Evolutionary conservation across 805 yeast genomes (phyloP).

Genomic region (Candida takata): DNA sequence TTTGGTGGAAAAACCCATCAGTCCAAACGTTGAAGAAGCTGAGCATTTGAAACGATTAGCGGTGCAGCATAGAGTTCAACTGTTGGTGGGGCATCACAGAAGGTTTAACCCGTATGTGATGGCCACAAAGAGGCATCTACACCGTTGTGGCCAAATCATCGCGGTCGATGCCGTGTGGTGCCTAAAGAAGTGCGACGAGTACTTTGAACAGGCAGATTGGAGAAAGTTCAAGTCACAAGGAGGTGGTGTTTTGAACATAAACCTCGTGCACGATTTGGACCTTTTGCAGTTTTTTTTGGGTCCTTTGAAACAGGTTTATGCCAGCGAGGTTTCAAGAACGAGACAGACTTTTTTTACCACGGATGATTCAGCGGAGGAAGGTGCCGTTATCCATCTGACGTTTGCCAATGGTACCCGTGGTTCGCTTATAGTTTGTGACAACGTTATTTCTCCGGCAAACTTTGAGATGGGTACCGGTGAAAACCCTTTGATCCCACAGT

Average conservation of each 20-base stretch:
- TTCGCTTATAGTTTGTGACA: constrained; percentile 15
- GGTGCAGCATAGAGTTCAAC: constrained; percentile 4
- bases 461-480: constrained; percentile 21
- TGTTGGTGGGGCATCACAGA: constrained; percentile 18
- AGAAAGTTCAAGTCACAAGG: constrained; percentile 11
- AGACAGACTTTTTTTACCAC: too few relatives aligned
- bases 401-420: constrained; percentile 14
- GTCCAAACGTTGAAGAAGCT: constrained; percentile 13
- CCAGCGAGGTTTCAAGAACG: constrained; percentile 10
- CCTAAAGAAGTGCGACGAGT: constrained; percentile 14
- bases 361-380: constrained; percentile 17
- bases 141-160: constrained; percentile 11
- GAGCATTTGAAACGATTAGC: constrained; percentile 9
- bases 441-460: constrained; percentile 16
- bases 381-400: constrained; percentile 14
- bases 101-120: constrained; percentile 18
- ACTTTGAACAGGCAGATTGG: constrained; percentile 15
- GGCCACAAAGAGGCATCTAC: constrained; percentile 14
- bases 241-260: constrained; percentile 15
- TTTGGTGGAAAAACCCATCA: constrained; percentile 17
- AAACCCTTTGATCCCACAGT: constrained; percentile 15
- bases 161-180: constrained; percentile 19
- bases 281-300: constrained; percentile 16
- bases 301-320: constrained; percentile 13
- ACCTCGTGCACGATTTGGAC: constrained; percentile 17